Conservation (phyloP, 805 yeast species). For the Metschnikowia continentalis region DNA sequence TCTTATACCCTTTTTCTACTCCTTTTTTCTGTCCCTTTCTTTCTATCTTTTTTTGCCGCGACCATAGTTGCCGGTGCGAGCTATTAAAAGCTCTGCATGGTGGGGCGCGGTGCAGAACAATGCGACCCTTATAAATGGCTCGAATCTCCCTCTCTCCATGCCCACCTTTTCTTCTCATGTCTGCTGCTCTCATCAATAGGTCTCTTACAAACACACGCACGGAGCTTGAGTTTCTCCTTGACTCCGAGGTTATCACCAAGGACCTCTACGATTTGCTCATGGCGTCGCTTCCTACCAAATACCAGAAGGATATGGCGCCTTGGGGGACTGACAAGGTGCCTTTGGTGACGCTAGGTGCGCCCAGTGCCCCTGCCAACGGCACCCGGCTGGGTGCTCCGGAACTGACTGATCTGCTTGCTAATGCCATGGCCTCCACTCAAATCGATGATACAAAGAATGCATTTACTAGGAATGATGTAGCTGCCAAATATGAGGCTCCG, state of each 20-base stretch:
- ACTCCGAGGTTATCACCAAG: conserved; percentile 66
- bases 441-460: background rate
- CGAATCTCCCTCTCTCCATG: background rate
- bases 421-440: conserved; percentile 6
- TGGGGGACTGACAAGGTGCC: conserved; percentile 38
- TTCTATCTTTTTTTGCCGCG: too few relatives aligned
- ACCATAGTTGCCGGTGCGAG: background rate
- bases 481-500: conserved; percentile 6
- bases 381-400: too few relatives aligned
- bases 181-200: conserved; percentile 65
- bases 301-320: conserved; percentile 48
- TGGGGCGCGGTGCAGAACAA: background rate
- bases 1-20: too few relatives aligned
- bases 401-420: background rate
- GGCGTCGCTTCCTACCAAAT: conserved; percentile 53
- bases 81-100: background rate
- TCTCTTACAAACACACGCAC: conserved; percentile 70
- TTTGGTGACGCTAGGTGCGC: background rate
- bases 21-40: too few relatives aligned
- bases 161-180: conserved; percentile 22
- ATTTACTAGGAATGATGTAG: too few relatives aligned
- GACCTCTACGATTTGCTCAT: conserved; percentile 49
- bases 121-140: background rate
- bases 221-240: conserved; percentile 76
- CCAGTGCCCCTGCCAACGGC: background rate